phyloP scores from a whole-genome alignment of 2,329 filamentous ascomycete species.

The Coccinonectria pachysandricola region DNA sequence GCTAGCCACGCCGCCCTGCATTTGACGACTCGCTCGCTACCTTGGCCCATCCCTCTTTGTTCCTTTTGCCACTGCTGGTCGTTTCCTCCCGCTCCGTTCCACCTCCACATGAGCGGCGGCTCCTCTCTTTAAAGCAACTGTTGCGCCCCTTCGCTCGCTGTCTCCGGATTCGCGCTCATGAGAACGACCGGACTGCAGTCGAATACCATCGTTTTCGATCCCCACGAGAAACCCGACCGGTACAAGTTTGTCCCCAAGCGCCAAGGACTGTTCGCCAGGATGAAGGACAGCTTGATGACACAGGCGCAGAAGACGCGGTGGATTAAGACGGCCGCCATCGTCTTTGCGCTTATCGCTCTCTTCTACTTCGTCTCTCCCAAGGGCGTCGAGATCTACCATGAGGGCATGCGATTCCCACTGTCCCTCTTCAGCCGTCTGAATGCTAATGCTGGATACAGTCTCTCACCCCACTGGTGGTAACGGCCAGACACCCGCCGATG shows the following conservation, averaged over 20 bases:
- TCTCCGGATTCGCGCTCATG: conserved; percentile 33
- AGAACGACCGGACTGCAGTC: conserved; percentile 55
- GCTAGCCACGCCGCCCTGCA: too few species aligned
- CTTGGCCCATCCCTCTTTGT: conserved; percentile 6
- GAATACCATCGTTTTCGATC: conserved; percentile 48
- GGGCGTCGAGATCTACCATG: conserved; percentile 44
- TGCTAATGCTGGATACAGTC: conserved; percentile 10
- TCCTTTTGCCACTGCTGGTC: conserved; percentile 9
- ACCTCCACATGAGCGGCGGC: conserved; percentile 16
- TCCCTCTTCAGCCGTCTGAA: conserved; percentile 5
- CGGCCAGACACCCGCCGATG: conserved; percentile 48
- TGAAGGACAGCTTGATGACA: conserved; percentile 50
- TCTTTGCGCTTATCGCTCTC: conserved; percentile 48
- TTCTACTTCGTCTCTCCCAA: conserved; percentile 55
- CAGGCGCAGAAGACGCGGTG: conserved; percentile 56
- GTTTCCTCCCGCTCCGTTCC: conserved; percentile 1
- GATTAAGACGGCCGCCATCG: conserved; percentile 53
- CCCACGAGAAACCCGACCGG: conserved; percentile 54
- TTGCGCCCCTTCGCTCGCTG: conserved; percentile 1
- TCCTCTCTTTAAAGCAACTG: conserved; percentile 15
- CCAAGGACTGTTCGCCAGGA: conserved; percentile 39
- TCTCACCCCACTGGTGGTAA: conserved; percentile 17
- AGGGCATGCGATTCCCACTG: conserved; percentile 22
- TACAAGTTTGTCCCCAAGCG: conserved; percentile 41
- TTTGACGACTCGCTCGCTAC: too few species aligned